A percentile compares a stretch with the other conserved stretches of the same genome.
phyloP scores from a whole-genome alignment of 352 stramenopile genomes.

The Phytophthora europaea region DNA sequence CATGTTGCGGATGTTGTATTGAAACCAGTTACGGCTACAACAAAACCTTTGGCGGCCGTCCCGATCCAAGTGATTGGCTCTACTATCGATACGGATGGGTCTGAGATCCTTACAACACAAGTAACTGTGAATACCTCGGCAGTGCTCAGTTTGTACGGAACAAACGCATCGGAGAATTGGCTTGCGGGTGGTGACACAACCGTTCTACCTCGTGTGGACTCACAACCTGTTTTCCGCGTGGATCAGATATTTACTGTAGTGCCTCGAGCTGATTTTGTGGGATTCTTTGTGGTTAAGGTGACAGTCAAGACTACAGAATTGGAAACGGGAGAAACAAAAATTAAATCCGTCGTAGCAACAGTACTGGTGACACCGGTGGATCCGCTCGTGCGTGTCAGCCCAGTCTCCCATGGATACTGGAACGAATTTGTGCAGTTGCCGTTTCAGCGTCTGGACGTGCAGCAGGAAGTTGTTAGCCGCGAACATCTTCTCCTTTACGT shows the following conservation, averaged over 20 bases:
- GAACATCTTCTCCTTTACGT: conserved; percentile 56
- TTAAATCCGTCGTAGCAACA: conserved; percentile 22
- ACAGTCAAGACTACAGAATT: conserved; percentile 46
- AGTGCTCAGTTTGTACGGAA: conserved; percentile 26
- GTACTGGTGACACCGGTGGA: conserved; percentile 44
- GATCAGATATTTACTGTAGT: conserved; percentile 37
- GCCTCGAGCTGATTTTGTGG: conserved; percentile 51
- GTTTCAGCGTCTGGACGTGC: conserved; percentile 45
- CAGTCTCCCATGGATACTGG: conserved; percentile 26
- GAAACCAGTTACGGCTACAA: conserved; percentile 33
- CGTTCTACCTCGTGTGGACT: conserved; percentile 12
- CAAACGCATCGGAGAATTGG: conserved; percentile 33
- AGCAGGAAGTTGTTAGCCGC: conserved; percentile 42
- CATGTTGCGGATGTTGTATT: conserved; percentile 32
- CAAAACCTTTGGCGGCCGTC: conserved; percentile 32
- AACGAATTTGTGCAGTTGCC: conserved; percentile 56
- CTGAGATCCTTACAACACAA: conserved; percentile 26
- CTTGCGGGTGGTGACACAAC: conserved; percentile 13
- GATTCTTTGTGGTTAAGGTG: conserved; percentile 52
- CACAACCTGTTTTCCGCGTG: conserved; percentile 23
- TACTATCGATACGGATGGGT: conserved; percentile 44
- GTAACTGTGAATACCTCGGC: conserved; percentile 39
- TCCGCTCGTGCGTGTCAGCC: conserved; percentile 28
- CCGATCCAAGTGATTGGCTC: conserved; percentile 33
- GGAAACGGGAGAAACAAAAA: conserved; percentile 40